Evolutionary conservation across 495 filamentous ascomycete species (phyloP).

Genomic region (Stereocaulon alpinum): DNA sequence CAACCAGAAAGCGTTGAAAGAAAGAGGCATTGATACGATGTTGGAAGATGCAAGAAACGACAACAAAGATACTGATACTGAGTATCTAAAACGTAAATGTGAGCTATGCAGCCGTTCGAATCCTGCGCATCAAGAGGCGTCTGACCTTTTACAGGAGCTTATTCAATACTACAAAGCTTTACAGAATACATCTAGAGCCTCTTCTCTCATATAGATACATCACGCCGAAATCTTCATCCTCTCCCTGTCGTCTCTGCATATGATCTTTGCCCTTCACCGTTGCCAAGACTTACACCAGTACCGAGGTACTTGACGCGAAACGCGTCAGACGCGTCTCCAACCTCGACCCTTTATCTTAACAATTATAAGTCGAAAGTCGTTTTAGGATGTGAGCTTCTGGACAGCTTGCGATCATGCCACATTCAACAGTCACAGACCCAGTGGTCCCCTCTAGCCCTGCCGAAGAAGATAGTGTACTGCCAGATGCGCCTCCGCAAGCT

Average conservation of each 20-base stretch:
- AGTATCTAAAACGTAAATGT: constrained; percentile 51
- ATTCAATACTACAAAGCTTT: not conserved
- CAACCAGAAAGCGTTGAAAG: constrained; percentile 63
- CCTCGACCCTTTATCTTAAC: not conserved
- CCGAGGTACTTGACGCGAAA: not conserved
- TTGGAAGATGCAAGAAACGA: constrained; percentile 75
- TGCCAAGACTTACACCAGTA: not conserved
- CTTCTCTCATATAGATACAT: not conserved
- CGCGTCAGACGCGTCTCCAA: not conserved
- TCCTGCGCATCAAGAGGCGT: not conserved
- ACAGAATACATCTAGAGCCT: not conserved
- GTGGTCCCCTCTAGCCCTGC: not conserved
- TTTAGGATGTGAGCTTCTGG: not conserved
- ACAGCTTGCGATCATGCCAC: constrained; percentile 16
- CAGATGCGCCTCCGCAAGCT: constrained; percentile 13
- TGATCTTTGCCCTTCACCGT: not conserved
- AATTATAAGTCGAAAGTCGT: not conserved
- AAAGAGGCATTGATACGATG: constrained; percentile 76
- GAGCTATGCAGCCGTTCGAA: not conserved
- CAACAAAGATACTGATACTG: constrained; percentile 67
- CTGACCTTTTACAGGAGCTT: not conserved
- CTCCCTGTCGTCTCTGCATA: too few relatives aligned
- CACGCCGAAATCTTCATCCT: too few relatives aligned
- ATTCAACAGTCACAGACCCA: constrained; percentile 15
- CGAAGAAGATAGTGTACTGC: constrained; percentile 16